A percentile compares a stretch with the other conserved stretches of the same genome.
Conservation (phyloP, 331 rosid genomes). For the Spiraea crenata region DNA sequence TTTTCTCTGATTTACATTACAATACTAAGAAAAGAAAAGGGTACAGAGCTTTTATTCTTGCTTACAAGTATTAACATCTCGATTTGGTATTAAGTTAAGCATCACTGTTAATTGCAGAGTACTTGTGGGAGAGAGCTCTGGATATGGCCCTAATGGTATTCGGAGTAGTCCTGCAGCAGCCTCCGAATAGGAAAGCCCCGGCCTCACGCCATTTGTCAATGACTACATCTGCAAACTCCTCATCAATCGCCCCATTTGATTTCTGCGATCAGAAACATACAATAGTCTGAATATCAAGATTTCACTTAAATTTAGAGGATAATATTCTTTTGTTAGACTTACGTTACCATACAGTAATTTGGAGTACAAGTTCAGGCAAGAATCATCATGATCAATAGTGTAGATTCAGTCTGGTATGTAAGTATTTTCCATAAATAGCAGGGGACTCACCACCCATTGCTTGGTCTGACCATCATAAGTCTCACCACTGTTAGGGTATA, state of each 20-base stretch:
- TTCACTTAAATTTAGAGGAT: not conserved
- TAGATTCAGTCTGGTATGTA: not conserved
- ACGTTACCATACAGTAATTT: not conserved
- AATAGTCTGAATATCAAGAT: not conserved
- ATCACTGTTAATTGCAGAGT: not conserved
- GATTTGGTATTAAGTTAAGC: not conserved
- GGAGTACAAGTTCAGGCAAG: not conserved
- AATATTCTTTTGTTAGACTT: too few species aligned
- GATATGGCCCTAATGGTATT: conserved; percentile 70
- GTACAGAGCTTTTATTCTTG: not conserved
- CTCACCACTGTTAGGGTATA: conserved; percentile 95
- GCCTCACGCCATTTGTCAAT: conserved; percentile 73
- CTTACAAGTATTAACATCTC: conserved; percentile 1
- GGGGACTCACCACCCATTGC: conserved; percentile 72
- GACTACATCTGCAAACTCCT: conserved; percentile 63
- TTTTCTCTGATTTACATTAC: not conserved
- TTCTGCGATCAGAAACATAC: conserved; percentile 38
- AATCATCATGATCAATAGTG: not conserved
- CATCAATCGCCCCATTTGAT: conserved; percentile 46
- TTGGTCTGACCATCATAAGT: conserved; percentile 58
- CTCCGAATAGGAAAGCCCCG: conserved; percentile 86
- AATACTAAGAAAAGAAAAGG: not conserved
- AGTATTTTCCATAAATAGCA: not conserved
- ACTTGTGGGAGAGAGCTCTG: conserved; percentile 36
- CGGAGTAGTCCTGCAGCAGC: conserved; percentile 96